These are phyloP conservation scores for Phascolomyces articulosus DNA, from an alignment of 371 early-diverging fungal species.

Conservation along the genomic window DNA sequence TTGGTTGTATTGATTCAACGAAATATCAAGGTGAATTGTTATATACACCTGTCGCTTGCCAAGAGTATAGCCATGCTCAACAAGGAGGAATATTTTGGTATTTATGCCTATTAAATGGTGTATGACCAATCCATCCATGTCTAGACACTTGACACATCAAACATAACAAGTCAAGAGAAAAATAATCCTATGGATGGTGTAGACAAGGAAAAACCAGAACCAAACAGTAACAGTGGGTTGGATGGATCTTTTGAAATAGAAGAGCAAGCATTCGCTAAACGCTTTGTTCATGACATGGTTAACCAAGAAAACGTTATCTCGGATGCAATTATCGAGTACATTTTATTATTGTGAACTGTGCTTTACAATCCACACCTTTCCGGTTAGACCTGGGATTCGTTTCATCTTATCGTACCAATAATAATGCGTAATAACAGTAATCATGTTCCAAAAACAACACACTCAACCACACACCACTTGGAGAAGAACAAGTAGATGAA, in stretches of 20 bases:
- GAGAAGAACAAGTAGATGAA: too few species aligned
- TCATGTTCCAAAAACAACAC: too few species aligned
- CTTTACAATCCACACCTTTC: slow-evolving; percentile 9
- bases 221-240: slow-evolving; percentile 8
- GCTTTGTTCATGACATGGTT: slow-evolving; percentile 22
- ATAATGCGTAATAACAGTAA: too few species aligned
- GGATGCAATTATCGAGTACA: slow-evolving; percentile 25
- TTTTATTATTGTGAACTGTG: slow-evolving; percentile 30
- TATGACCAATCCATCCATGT: slow-evolving; percentile 36
- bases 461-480: not conserved
- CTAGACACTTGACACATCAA: not conserved
- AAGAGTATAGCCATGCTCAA: not conserved
- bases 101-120: slow-evolving; percentile 46
- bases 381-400: slow-evolving; percentile 2
- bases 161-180: too few species aligned
- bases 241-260: slow-evolving; percentile 19
- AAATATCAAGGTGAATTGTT: slow-evolving; percentile 20
- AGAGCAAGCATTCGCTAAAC: slow-evolving; percentile 26
- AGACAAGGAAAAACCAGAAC: too few species aligned
- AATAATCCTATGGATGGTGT: not conserved
- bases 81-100: not conserved
- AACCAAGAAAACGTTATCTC: slow-evolving; percentile 17
- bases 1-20: slow-evolving; percentile 53
- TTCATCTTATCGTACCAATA: slow-evolving; percentile 8
- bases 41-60: slow-evolving; percentile 14